Evolutionary conservation across 345 rosid genomes (phyloP).

Genomic region (Zanthoxylum bungeanum): DNA sequence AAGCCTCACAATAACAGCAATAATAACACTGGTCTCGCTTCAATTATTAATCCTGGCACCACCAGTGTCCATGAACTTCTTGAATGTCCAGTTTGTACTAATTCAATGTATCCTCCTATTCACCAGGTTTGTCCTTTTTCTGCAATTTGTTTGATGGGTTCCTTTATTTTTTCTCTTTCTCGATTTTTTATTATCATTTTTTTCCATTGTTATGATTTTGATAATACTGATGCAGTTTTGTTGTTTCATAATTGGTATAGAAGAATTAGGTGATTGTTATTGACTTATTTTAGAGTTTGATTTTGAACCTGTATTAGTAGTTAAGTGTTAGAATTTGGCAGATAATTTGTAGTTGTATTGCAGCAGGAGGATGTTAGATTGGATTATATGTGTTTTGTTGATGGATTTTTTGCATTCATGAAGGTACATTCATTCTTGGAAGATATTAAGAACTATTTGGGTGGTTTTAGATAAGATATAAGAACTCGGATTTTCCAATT

Average conservation of each 20-base stretch:
- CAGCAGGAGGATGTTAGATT: constrained; percentile 6
- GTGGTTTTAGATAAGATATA: neutral
- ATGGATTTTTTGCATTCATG: neutral
- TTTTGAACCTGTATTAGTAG: neutral
- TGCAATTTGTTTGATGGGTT: constrained; percentile 1
- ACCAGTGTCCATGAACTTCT: constrained; percentile 94
- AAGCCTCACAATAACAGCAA: constrained; percentile 44
- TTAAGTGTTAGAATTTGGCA: neutral
- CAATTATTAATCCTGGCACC: constrained; percentile 56
- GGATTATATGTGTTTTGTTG: neutral
- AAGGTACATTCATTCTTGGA: neutral
- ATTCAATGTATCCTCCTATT: constrained; percentile 97
- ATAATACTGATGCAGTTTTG: neutral
- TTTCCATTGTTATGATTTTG: neutral
- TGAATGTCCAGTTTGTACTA: constrained; percentile 96
- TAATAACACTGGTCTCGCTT: constrained; percentile 36
- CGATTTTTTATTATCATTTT: neutral
- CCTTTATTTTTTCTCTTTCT: neutral
- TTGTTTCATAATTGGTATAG: neutral
- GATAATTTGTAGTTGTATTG: neutral
- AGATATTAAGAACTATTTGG: neutral
- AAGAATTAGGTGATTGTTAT: neutral
- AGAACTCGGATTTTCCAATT: neutral
- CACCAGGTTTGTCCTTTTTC: constrained; percentile 62
- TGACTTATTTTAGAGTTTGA: neutral